Percentiles rank a stretch among this genome's conserved stretches.
Conservation (phyloP, 805 yeast genomes). For the Lipomyces orientalis region DNA sequence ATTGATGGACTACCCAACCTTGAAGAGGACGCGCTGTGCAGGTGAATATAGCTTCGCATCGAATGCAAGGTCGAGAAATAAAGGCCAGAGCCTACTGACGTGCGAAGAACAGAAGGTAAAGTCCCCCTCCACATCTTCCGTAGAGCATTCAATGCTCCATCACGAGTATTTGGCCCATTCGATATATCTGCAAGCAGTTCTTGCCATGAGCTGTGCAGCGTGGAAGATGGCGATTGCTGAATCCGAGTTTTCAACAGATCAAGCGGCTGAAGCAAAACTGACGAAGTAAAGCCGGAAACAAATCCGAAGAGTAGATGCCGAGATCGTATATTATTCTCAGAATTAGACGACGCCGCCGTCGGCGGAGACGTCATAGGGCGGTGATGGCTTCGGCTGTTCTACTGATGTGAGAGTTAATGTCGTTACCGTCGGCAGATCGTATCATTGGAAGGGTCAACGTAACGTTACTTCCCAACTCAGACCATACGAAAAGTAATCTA, state of each 20-base stretch:
- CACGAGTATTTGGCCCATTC: neutral
- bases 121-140: constrained; percentile 86
- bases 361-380: constrained; percentile 10
- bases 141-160: constrained; percentile 23
- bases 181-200: constrained; percentile 11
- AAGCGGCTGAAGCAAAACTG: constrained; percentile 82
- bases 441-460: too few species aligned
- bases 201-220: constrained; percentile 7
- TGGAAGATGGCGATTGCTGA: constrained; percentile 56
- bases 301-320: constrained; percentile 74
- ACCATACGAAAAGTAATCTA: neutral
- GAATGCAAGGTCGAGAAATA: constrained; percentile 76
- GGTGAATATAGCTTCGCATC: constrained; percentile 50
- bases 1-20: constrained; percentile 18
- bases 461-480: neutral
- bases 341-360: neutral
- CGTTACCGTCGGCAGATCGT: too few species aligned
- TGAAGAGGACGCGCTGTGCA: neutral
- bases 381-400: neutral
- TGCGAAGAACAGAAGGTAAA: constrained; percentile 84
- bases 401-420: neutral
- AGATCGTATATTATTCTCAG: neutral
- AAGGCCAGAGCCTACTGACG: constrained; percentile 88
- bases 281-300: constrained; percentile 80
- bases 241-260: constrained; percentile 87